phyloP scores from a whole-genome alignment of 2,329 filamentous ascomycete species.

The Trichoderma afroharzianum region DNA sequence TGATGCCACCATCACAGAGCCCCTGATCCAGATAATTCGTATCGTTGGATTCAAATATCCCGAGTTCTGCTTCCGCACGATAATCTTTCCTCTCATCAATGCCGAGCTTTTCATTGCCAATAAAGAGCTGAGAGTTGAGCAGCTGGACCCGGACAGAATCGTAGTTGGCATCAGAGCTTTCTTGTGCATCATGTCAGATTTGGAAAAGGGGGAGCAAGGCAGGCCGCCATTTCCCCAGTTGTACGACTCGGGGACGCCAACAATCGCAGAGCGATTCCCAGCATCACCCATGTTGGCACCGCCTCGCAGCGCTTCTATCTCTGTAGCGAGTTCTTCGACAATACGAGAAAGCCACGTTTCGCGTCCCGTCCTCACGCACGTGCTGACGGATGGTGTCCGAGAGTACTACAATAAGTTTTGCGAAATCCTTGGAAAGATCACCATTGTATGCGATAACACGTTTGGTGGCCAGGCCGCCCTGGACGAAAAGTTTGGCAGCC shows the following conservation, averaged over 20 bases:
- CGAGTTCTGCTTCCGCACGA: slow-evolving; percentile 85
- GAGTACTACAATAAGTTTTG: slow-evolving; percentile 91
- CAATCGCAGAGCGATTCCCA: slow-evolving; percentile 42
- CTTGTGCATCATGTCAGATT: slow-evolving; percentile 84
- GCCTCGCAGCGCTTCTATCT: slow-evolving; percentile 27
- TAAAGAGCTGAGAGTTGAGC: slow-evolving; percentile 79
- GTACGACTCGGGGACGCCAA: slow-evolving; percentile 39
- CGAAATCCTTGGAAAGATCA: slow-evolving; percentile 92
- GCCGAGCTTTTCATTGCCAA: slow-evolving; percentile 79
- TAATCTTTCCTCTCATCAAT: slow-evolving; percentile 95
- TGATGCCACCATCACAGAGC: slow-evolving; percentile 80
- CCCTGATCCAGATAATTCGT: slow-evolving; percentile 87
- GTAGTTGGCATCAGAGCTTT: slow-evolving; percentile 97
- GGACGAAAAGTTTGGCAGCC: slow-evolving; percentile 88
- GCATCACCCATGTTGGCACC: slow-evolving; percentile 49
- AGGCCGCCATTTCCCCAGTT: slow-evolving; percentile 79
- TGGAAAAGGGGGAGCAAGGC: slow-evolving; percentile 77
- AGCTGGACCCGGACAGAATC: slow-evolving; percentile 92
- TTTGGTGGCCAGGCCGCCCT: slow-evolving; percentile 94
- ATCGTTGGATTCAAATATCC: slow-evolving; percentile 93
- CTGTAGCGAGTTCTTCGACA: slow-evolving; percentile 25
- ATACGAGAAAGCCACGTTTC: slow-evolving; percentile 65
- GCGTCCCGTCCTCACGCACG: slow-evolving; percentile 56
- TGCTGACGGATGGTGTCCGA: slow-evolving; percentile 70
- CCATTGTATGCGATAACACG: slow-evolving; percentile 91